Conservation (phyloP, 2,329 filamentous ascomycete species). For the Clonostachys byssicola region DNA sequence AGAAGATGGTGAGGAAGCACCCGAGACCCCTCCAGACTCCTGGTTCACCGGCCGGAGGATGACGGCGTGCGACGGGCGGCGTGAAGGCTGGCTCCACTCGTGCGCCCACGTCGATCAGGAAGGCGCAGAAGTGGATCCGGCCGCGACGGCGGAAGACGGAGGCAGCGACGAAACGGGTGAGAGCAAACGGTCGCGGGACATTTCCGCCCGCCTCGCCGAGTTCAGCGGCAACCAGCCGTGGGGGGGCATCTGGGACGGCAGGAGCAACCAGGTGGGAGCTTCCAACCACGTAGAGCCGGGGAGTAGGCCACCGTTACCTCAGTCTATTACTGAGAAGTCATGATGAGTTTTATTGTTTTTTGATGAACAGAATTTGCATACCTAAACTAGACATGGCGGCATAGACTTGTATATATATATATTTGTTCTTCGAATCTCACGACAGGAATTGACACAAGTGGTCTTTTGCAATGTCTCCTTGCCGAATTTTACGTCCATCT, state of each 20-base stretch:
- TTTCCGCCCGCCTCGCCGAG: background rate
- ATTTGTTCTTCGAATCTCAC: background rate
- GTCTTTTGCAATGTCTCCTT: no score
- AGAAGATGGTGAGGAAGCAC: background rate
- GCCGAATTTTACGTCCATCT: no score
- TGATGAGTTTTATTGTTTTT: no score
- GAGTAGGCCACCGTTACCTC: no score
- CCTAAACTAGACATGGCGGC: background rate
- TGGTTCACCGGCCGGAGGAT: background rate
- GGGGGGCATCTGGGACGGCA: background rate
- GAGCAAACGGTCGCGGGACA: background rate
- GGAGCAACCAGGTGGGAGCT: background rate
- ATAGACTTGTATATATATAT: background rate
- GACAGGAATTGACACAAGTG: no score
- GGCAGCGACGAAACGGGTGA: background rate
- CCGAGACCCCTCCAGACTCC: background rate
- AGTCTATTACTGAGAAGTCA: no score
- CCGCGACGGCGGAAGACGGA: background rate
- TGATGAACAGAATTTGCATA: no score
- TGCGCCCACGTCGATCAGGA: no score
- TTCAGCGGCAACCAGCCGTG: background rate
- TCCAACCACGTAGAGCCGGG: no score
- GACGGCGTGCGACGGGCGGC: background rate
- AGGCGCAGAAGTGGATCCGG: background rate
- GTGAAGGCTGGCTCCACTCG: slow-evolving; percentile 2